Evolutionary conservation across 2,329 filamentous ascomycete genomes (phyloP).

Genomic region (Berkeleyomyces rouxiae): DNA sequence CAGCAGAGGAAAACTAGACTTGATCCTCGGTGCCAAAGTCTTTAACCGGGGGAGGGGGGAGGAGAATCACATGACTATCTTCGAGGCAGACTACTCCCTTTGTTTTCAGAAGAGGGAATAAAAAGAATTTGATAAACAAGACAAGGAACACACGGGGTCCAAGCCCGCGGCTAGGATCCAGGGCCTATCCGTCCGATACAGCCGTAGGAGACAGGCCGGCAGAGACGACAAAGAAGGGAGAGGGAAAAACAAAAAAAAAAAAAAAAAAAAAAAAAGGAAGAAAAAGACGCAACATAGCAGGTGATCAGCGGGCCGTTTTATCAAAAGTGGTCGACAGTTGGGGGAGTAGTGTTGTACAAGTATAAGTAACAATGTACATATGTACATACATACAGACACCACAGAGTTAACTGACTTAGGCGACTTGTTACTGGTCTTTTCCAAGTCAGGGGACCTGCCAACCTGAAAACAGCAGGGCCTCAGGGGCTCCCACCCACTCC

Average conservation of each 20-base stretch:
- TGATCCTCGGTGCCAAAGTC: too few species aligned
- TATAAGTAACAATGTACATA: too few species aligned
- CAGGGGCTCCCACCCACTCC: not conserved
- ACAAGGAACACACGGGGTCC: not conserved
- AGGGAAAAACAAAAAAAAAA: not conserved
- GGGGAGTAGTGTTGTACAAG: too few species aligned
- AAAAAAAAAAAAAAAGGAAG: not conserved
- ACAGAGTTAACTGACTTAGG: not conserved
- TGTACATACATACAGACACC: too few species aligned
- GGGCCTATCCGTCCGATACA: not conserved
- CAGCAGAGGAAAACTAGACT: too few species aligned
- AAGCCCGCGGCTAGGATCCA: not conserved
- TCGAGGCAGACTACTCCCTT: too few species aligned
- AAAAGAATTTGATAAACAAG: not conserved
- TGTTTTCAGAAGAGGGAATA: too few species aligned
- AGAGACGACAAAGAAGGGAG: not conserved
- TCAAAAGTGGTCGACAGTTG: too few species aligned
- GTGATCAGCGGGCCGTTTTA: not conserved
- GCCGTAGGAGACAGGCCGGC: not conserved
- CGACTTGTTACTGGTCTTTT: not conserved
- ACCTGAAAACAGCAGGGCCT: not conserved
- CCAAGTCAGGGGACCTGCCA: not conserved
- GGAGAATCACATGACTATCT: too few species aligned
- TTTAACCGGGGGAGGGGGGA: too few species aligned
- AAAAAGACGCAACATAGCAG: not conserved